Percentiles rank a stretch among this genome's conserved stretches.
Evolutionary conservation across 202 grass and related monocot species (phyloP).

Genomic region (Digitaria exilis): DNA sequence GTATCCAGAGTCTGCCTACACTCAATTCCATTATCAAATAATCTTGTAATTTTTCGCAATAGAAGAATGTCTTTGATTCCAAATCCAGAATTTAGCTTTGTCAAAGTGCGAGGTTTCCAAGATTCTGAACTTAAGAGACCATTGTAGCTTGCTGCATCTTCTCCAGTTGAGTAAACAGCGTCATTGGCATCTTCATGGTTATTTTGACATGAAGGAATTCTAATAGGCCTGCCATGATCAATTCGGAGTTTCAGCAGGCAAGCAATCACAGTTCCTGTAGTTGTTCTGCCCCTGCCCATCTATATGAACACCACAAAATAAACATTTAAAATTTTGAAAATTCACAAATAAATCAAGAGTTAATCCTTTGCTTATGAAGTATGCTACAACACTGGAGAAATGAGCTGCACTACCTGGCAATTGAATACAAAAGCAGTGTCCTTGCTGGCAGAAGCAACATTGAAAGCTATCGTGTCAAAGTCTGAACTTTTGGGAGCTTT

Average conservation of each 20-base stretch:
- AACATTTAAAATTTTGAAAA: constrained; percentile 33
- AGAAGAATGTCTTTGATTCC: constrained; percentile 96
- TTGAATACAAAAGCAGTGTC: constrained; percentile 89
- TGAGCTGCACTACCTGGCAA: constrained; percentile 73
- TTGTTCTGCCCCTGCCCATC: constrained; percentile 98
- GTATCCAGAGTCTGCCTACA: constrained; percentile 83
- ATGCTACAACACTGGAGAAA: constrained; percentile 23
- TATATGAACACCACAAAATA: constrained; percentile 52
- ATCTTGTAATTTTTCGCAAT: constrained; percentile 85
- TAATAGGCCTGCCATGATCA: constrained; percentile 83
- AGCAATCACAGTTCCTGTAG: constrained; percentile 94
- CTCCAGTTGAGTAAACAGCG: constrained; percentile 64
- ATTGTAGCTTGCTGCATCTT: constrained; percentile 64
- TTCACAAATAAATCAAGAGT: constrained; percentile 17
- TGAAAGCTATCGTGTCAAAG: constrained; percentile 89
- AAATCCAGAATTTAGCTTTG: constrained; percentile 55
- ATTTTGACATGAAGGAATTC: constrained; percentile 56
- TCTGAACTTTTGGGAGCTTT: constrained; percentile 99
- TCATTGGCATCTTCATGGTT: constrained; percentile 50
- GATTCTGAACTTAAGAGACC: constrained; percentile 59
- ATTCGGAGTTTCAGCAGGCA: constrained; percentile 86
- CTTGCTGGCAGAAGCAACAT: constrained; percentile 71
- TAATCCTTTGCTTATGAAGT: constrained; percentile 12
- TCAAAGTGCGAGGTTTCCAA: constrained; percentile 47
- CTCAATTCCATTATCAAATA: constrained; percentile 93